Evolutionary conservation across 495 filamentous ascomycete species (phyloP), one percentile per base, ranked within the genome.

Genomic region (Penicillium herquei): DNA sequence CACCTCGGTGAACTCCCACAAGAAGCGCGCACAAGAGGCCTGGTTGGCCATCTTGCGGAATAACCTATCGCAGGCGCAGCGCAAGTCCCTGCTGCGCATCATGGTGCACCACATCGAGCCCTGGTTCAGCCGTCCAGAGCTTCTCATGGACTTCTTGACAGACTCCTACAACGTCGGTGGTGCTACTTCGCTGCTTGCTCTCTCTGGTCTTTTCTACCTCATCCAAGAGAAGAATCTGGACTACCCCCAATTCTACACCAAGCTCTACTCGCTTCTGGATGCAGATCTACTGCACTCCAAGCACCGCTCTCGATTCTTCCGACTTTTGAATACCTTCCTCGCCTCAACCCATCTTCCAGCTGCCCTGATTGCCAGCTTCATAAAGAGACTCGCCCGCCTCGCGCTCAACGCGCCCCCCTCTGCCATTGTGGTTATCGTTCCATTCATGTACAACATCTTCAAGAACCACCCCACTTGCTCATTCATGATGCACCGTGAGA

Each of bases 121-220:
- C 1, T 93, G 89, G 88, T 96, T 98, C 71, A 81, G 71, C 34
- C 86, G 88, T 35, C 85, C 88, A 6, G 91, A 96, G 64, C 77
- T 93, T 7, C 79, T 99, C n/a, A 92, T 97, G 87, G 95, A 99
- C 75, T 98, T 98, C 72, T 73, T 99, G 37, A 96, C 91, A 2
- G 92, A 96, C 70, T 92, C 86, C 13, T 98, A 93, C 72, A 82
- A 96, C 60, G 70, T 82, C 14, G 92, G 95, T 48, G 94, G 94
- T 51, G 85, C 89, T 6, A 89, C 81, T 8, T 91, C 94, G 5
- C 82, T 98, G 3, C 80, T 96, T 21, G 92, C 95, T 3, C 80
- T 99, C 0, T 95, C 91, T 6, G 93, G 94, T 39, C 84, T 99
- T 17, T 99, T 96, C 77, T 91, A 96, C 66, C 85, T 99, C 39